Conservation (phyloP, 2,329 filamentous ascomycete species). For the Plectosphaerella cucumerina region DNA sequence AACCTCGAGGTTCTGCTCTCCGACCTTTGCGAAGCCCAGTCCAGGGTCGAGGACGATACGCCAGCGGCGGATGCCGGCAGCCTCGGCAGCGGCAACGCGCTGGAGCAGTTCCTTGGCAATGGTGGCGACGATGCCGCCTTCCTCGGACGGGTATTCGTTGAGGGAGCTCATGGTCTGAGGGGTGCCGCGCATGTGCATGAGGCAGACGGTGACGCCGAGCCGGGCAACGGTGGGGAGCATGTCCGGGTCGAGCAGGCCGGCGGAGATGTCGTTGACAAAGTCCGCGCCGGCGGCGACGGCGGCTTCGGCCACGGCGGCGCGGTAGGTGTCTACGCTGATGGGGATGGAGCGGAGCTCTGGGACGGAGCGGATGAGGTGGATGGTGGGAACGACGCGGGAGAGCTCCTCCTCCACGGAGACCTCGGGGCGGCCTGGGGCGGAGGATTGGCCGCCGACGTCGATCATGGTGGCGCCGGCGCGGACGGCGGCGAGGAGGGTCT, state of each 20-base stretch:
- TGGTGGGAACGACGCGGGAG: constrained; percentile 72
- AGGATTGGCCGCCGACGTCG: constrained; percentile 92
- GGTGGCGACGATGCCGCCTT: constrained; percentile 57
- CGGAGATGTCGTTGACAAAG: constrained; percentile 93
- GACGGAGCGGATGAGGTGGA: constrained; percentile 65
- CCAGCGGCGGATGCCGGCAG: constrained; percentile 83
- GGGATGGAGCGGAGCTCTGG: constrained; percentile 60
- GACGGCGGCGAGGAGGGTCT: constrained; percentile 60
- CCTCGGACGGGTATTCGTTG: constrained; percentile 55
- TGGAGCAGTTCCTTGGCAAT: constrained; percentile 64
- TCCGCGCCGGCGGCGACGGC: constrained; percentile 78
- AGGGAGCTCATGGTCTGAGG: constrained; percentile 75
- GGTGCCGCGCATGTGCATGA: constrained; percentile 94
- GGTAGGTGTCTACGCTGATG: constrained; percentile 91
- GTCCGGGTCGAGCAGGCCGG: constrained; percentile 68
- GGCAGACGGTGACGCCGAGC: constrained; percentile 71
- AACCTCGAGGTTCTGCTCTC: constrained; percentile 76
- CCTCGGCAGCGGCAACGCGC: constrained; percentile 70
- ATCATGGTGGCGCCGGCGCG: constrained; percentile 73
- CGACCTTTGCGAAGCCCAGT: constrained; percentile 86
- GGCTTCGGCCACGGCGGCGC: constrained; percentile 72
- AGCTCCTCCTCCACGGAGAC: constrained; percentile 72
- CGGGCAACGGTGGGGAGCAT: constrained; percentile 81
- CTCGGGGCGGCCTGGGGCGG: constrained; percentile 69
- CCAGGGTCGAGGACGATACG: constrained; percentile 93